phyloP scores from a whole-genome alignment of 805 yeast genomes.

The Huiozyma sinensis region DNA sequence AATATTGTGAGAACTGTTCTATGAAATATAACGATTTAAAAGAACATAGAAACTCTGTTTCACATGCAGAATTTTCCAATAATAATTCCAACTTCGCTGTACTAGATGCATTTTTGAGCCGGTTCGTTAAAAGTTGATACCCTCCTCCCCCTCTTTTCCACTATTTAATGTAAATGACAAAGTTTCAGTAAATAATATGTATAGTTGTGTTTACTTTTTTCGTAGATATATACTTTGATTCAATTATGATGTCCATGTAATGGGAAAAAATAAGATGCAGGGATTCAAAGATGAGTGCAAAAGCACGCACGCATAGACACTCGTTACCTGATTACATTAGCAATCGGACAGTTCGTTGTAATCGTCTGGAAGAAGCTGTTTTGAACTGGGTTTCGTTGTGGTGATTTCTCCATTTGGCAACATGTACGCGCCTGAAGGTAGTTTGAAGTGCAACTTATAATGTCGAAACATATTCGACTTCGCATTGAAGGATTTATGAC shows the following conservation, averaged over 20 bases:
- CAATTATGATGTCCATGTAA: no score
- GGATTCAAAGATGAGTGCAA: no score
- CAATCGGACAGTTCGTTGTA: no score
- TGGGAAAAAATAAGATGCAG: no score
- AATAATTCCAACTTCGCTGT: conserved; percentile 59
- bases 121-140: no score
- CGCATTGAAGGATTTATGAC: conserved; percentile 51
- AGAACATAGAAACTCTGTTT: conserved; percentile 54
- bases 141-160: no score
- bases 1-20: conserved; percentile 84
- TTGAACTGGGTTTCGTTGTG: conserved; percentile 10
- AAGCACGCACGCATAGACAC: no score
- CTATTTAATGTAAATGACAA: no score
- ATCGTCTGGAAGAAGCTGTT: conserved; percentile 6
- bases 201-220: no score
- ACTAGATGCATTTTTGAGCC: conserved; percentile 37
- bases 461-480: conserved; percentile 24
- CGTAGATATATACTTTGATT: no score
- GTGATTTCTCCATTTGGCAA: conserved; percentile 13
- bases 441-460: conserved; percentile 18
- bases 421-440: conserved; percentile 8
- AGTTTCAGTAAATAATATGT: no score
- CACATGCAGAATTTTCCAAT: conserved; percentile 69
- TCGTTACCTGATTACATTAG: no score
- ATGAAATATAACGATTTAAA: conserved; percentile 68